phyloP scores from a whole-genome alignment of 2,329 filamentous ascomycete genomes.

The Ophiostoma sp. region DNA sequence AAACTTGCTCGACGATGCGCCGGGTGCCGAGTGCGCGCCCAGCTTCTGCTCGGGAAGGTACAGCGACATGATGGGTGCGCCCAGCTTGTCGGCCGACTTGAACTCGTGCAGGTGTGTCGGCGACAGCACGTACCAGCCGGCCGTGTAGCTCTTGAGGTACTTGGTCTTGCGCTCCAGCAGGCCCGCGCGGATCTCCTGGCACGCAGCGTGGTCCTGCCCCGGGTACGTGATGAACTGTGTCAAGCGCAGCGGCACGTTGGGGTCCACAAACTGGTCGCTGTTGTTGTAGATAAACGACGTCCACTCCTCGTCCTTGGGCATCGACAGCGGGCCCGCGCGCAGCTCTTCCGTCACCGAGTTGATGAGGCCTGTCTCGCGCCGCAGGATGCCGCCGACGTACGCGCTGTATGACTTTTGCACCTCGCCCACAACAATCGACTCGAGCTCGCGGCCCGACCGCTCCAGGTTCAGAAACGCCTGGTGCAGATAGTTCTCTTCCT shows the following conservation, averaged over 20 bases:
- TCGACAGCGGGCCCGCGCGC: conserved; percentile 76
- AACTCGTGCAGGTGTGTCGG: conserved; percentile 97
- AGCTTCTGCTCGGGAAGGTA: conserved; percentile 93
- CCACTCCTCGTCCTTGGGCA: conserved; percentile 95
- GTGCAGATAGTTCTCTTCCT: conserved; percentile 96
- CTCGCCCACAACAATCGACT: conserved; percentile 93
- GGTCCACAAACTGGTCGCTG: conserved; percentile 83
- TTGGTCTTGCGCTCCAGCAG: conserved; percentile 97
- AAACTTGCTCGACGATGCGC: conserved; percentile 90
- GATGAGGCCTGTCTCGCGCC: conserved; percentile 79
- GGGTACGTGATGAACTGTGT: conserved; percentile 84
- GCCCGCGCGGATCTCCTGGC: conserved; percentile 80
- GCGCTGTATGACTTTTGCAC: conserved; percentile 98
- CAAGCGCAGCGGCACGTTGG: conserved; percentile 69
- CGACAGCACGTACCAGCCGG: conserved; percentile 94
- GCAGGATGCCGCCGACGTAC: conserved; percentile 81
- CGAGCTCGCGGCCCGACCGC: conserved; percentile 86
- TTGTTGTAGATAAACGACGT: conserved; percentile 67
- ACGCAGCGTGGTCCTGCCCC: conserved; percentile 74
- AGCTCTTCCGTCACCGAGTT: conserved; percentile 75
- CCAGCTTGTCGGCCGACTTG: conserved; percentile 91
- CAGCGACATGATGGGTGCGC: conserved; percentile 91
- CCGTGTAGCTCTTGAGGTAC: conserved; percentile 94
- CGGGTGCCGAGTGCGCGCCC: conserved; percentile 78
- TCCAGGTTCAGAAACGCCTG: conserved; percentile 93